These are phyloP conservation scores for Xylariaceae sp. DNA, from an alignment of 2,329 filamentous ascomycete species.

Conservation along the genomic window DNA sequence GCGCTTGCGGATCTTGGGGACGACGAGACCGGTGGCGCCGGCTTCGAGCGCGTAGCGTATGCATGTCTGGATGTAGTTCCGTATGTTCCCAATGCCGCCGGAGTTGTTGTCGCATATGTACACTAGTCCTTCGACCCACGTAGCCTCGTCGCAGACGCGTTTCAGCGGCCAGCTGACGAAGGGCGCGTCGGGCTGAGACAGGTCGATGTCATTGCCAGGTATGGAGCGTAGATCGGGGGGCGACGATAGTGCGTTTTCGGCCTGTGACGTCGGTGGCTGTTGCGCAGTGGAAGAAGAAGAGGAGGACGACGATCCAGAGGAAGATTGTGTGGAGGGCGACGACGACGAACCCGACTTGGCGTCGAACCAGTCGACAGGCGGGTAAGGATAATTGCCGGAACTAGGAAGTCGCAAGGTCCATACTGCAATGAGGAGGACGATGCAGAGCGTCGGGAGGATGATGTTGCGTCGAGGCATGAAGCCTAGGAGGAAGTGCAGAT, in stretches of 20 bases:
- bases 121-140: slow-evolving; percentile 39
- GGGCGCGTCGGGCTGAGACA: slow-evolving; percentile 37
- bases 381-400: slow-evolving; percentile 13
- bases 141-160: slow-evolving; percentile 40
- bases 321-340: background rate
- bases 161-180: slow-evolving; percentile 44
- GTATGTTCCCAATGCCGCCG: slow-evolving; percentile 46
- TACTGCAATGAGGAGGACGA: slow-evolving; percentile 29
- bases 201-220: slow-evolving; percentile 30
- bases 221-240: slow-evolving; percentile 9
- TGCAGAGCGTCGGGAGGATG: slow-evolving; percentile 27
- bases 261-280: background rate
- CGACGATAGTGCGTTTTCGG: background rate
- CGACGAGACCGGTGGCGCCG: slow-evolving; percentile 41
- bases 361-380: slow-evolving; percentile 24
- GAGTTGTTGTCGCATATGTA: slow-evolving; percentile 48
- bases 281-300: background rate
- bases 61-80: slow-evolving; percentile 47
- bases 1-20: slow-evolving; percentile 43
- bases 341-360: slow-evolving; percentile 4
- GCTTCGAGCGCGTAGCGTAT: slow-evolving; percentile 45
- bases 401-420: slow-evolving; percentile 28
- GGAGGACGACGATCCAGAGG: background rate
- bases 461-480: slow-evolving; percentile 32
- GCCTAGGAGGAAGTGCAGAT: slow-evolving; percentile 24